These are phyloP conservation scores for Edhazardia aedis DNA, from an alignment of 371 early-diverging fungal genomes.

Conservation along the genomic window DNA sequence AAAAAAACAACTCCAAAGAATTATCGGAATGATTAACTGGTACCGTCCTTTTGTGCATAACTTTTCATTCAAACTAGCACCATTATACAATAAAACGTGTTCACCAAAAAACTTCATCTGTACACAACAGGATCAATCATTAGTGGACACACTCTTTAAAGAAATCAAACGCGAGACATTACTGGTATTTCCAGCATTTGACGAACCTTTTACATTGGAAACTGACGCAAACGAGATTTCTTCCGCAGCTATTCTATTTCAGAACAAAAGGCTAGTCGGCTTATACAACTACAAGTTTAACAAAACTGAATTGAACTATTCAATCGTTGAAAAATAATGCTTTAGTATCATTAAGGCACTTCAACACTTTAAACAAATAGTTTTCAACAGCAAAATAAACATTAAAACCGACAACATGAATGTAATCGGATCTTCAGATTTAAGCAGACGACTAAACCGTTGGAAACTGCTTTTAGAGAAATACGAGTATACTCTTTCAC, in stretches of 20 bases:
- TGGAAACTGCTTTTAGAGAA: neutral
- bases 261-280: no score
- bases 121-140: constrained; percentile 17
- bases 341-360: neutral
- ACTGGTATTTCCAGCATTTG: constrained; percentile 8
- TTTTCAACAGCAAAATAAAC: neutral
- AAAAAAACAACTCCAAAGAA: constrained; percentile 42
- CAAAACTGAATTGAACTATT: neutral
- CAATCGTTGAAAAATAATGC: neutral
- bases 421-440: neutral
- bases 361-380: neutral
- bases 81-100: constrained; percentile 40
- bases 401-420: neutral
- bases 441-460: neutral
- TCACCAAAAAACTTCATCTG: constrained; percentile 43
- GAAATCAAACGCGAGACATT: constrained; percentile 37
- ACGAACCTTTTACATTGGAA: constrained; percentile 19
- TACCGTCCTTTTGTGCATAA: constrained; percentile 48
- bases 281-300: no score
- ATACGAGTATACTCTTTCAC: neutral
- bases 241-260: constrained; percentile 46
- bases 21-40: constrained; percentile 49
- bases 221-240: constrained; percentile 48
- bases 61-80: constrained; percentile 42
- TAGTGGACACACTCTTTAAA: constrained; percentile 45